phyloP scores from a whole-genome alignment of 2,329 filamentous ascomycete species.

The Leptographium lundbergii region DNA sequence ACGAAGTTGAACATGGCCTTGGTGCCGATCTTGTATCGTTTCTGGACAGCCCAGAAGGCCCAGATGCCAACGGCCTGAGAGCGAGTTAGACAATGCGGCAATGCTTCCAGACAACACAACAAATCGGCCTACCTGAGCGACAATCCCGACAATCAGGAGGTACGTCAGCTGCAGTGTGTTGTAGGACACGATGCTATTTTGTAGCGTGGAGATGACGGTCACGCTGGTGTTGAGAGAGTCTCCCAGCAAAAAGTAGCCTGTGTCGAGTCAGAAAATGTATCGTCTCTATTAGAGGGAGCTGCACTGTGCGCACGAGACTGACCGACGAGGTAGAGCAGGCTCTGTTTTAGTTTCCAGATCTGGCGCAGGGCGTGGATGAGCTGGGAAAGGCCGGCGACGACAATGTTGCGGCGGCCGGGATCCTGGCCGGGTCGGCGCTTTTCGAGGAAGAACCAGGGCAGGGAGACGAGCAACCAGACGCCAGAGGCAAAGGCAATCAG shows the following conservation, averaged over 20 bases:
- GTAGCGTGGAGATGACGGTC: constrained; percentile 11
- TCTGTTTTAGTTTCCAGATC: background rate
- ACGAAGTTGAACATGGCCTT: constrained; percentile 13
- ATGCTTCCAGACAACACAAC: background rate
- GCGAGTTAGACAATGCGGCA: background rate
- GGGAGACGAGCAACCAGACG: constrained; percentile 5
- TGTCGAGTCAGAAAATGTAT: background rate
- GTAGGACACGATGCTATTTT: constrained; percentile 14
- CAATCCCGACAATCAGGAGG: background rate
- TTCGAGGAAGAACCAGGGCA: constrained; percentile 15
- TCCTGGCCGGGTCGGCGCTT: constrained; percentile 13
- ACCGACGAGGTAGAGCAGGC: constrained; percentile 5
- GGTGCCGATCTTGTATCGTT: constrained; percentile 12
- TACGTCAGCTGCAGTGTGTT: constrained; percentile 9
- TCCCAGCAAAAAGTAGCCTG: constrained; percentile 13
- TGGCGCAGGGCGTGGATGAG: background rate
- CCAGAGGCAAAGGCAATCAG: background rate
- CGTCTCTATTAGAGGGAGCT: too few species aligned
- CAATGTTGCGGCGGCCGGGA: background rate
- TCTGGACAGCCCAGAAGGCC: constrained; percentile 8
- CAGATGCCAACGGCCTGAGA: background rate
- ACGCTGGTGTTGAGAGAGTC: constrained; percentile 13
- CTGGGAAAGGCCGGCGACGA: background rate
- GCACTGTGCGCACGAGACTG: background rate
- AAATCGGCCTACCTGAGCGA: background rate